phyloP scores from a whole-genome alignment of 768 basidiomycete species.

The Panaeolus papilionaceus region DNA sequence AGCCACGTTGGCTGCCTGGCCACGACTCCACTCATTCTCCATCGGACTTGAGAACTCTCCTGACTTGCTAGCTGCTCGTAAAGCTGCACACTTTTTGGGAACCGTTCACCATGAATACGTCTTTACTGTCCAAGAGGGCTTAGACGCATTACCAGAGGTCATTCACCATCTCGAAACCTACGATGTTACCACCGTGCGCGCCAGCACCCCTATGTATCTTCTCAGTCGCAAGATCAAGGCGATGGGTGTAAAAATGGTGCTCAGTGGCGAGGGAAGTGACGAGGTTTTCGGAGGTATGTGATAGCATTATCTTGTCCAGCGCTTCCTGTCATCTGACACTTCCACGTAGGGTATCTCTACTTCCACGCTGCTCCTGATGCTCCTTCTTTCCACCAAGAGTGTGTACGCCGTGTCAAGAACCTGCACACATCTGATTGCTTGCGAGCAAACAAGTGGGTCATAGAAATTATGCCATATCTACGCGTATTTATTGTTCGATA shows the following conservation, averaged over 20 bases:
- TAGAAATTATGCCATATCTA: background rate
- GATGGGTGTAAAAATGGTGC: constrained; percentile 99
- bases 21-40: constrained; percentile 96
- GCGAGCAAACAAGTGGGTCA: constrained; percentile 92
- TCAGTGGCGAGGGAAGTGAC: constrained; percentile 96
- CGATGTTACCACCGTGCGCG: constrained; percentile 98
- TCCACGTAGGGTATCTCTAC: constrained; percentile 86
- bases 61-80: constrained; percentile 91
- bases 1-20: constrained; percentile 89
- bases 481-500: constrained; percentile 13
- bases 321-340: background rate
- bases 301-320: background rate
- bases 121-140: constrained; percentile 97
- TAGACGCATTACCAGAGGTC: constrained; percentile 97
- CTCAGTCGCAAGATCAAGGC: constrained; percentile 98
- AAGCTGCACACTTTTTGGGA: constrained; percentile 91
- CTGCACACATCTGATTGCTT: constrained; percentile 97
- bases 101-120: constrained; percentile 98
- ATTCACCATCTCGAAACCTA: constrained; percentile 99
- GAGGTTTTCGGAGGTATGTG: constrained; percentile 91
- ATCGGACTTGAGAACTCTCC: constrained; percentile 95
- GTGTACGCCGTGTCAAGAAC: constrained; percentile 94
- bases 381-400: constrained; percentile 92
- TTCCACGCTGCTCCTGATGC: constrained; percentile 97
- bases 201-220: constrained; percentile 98